Percentiles rank a stretch among this genome's conserved stretches.
Evolutionary conservation across 805 yeast genomes (phyloP).

Genomic region (Yamadazyma olivae): DNA sequence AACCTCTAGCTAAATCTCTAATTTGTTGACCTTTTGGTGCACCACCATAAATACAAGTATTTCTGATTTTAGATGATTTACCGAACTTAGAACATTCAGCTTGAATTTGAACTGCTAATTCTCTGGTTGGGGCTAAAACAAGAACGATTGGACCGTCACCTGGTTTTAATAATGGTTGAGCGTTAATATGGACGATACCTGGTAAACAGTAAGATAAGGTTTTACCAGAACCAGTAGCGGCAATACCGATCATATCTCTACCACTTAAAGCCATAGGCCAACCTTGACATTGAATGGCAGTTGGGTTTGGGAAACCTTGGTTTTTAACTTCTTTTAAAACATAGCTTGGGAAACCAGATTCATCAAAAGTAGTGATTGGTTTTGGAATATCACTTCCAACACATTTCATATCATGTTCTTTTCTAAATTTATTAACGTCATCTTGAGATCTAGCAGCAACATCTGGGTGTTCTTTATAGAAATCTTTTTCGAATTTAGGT

Average conservation of each 20-base stretch:
- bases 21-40: slow-evolving; percentile 98
- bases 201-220: slow-evolving; percentile 96
- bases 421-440: slow-evolving; percentile 76
- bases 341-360: slow-evolving; percentile 97
- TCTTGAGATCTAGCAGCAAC: slow-evolving; percentile 73
- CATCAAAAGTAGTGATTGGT: slow-evolving; percentile 90
- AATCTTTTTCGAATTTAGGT: slow-evolving; percentile 92
- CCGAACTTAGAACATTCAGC: slow-evolving; percentile 95
- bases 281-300: slow-evolving; percentile 98
- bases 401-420: slow-evolving; percentile 80
- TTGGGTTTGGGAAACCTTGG: slow-evolving; percentile 92
- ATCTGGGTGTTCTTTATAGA: slow-evolving; percentile 79
- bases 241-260: slow-evolving; percentile 98
- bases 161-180: slow-evolving; percentile 87
- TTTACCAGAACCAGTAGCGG: slow-evolving; percentile 99
- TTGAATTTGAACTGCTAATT: slow-evolving; percentile 96
- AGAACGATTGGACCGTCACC: slow-evolving; percentile 98
- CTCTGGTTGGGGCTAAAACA: slow-evolving; percentile 98
- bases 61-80: slow-evolving; percentile 85
- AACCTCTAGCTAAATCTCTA: slow-evolving; percentile 93
- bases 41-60: slow-evolving; percentile 99
- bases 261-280: slow-evolving; percentile 99
- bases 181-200: slow-evolving; percentile 95
- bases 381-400: slow-evolving; percentile 85
- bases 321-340: slow-evolving; percentile 84